These are phyloP conservation scores for Teratosphaeria pseudoeucalypti DNA, from an alignment of 2,329 filamentous ascomycete genomes.

Conservation along the genomic window DNA sequence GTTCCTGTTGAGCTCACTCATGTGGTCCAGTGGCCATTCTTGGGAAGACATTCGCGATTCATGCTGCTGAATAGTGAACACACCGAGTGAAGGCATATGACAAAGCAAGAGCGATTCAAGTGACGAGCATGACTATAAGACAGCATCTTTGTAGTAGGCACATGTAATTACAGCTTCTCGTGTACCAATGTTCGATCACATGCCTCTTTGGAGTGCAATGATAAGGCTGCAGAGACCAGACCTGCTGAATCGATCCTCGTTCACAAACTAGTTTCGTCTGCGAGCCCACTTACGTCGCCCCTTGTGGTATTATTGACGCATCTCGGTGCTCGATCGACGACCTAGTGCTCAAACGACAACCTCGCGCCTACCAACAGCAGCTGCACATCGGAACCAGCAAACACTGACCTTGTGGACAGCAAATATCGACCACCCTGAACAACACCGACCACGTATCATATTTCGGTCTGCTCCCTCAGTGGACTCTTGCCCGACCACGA, in stretches of 20 bases:
- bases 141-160: not conserved
- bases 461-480: not conserved
- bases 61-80: not conserved
- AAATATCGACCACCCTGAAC: not conserved
- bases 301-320: not conserved
- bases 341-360: not conserved
- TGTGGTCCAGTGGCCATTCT: not conserved
- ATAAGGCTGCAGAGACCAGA: not conserved
- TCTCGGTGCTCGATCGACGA: not conserved
- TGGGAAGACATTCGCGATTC: not conserved
- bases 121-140: not conserved
- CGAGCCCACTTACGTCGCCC: not conserved
- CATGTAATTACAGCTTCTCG: not conserved
- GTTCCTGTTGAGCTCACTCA: not conserved
- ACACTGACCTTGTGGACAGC: not conserved
- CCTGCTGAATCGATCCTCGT: not conserved
- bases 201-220: not conserved
- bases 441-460: not conserved
- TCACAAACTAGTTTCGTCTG: not conserved
- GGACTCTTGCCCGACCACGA: not conserved
- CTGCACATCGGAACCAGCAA: not conserved
- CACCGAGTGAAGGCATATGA: not conserved
- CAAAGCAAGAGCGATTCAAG: not conserved
- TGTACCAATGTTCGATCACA: not conserved
- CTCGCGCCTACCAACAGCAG: not conserved